A percentile compares a stretch with the other conserved stretches of the same genome.
Evolutionary conservation across 176 grass and related monocot species (phyloP).

Genomic region (Eragrostis nindensis): DNA sequence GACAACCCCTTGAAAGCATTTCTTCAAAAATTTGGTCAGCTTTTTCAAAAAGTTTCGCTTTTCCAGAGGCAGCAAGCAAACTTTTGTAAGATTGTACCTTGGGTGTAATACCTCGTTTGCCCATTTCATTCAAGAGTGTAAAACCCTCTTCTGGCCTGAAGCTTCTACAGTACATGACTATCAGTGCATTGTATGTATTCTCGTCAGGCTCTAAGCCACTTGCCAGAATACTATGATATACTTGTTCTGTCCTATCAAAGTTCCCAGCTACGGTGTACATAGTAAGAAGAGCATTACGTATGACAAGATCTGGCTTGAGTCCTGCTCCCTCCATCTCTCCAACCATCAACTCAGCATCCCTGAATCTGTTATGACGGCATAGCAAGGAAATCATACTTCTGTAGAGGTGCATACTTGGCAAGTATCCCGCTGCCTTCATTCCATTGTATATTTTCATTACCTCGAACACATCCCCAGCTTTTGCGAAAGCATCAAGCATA

Average conservation of each 20-base stretch:
- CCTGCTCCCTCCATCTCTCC: conserved; percentile 76
- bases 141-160: conserved; percentile 82
- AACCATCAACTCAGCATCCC: conserved; percentile 86
- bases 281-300: conserved; percentile 76
- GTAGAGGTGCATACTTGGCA: conserved; percentile 86
- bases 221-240: conserved; percentile 74
- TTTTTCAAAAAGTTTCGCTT: conserved; percentile 79
- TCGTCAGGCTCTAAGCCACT: conserved; percentile 73
- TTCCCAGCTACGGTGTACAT: conserved; percentile 76
- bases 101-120: conserved; percentile 63
- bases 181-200: conserved; percentile 86
- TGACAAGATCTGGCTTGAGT: conserved; percentile 71
- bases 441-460: conserved; percentile 99
- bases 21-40: conserved; percentile 80
- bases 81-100: conserved; percentile 92
- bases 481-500: conserved; percentile 93
- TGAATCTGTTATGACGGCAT: conserved; percentile 67
- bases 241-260: conserved; percentile 73
- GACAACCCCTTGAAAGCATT: conserved; percentile 70
- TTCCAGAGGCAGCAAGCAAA: conserved; percentile 80
- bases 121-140: conserved; percentile 83
- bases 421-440: conserved; percentile 91
- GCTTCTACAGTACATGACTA: conserved; percentile 91
- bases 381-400: conserved; percentile 80
- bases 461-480: conserved; percentile 80